Conservation (phyloP, 495 filamentous ascomycete species). For the Sphaerosporella brunnea region DNA sequence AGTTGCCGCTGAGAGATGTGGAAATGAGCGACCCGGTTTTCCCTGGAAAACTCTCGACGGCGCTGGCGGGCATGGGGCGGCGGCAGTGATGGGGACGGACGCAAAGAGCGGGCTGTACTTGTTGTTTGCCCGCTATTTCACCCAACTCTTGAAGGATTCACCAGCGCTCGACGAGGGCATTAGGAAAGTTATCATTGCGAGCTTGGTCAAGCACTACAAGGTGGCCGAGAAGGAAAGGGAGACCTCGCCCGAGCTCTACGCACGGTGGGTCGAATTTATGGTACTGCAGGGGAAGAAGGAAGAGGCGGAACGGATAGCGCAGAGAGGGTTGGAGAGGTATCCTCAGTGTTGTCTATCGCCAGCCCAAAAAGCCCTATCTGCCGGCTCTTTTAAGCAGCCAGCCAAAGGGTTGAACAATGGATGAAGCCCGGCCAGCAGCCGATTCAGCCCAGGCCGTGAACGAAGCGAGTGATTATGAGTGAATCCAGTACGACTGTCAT, state of each 20-base stretch:
- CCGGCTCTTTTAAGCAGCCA: too few species aligned
- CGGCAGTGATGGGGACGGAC: slow-evolving; percentile 29
- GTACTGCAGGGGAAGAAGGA: not conserved
- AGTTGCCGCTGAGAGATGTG: slow-evolving; percentile 49
- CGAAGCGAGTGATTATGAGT: too few species aligned
- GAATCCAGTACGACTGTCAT: too few species aligned
- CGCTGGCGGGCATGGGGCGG: slow-evolving; percentile 43
- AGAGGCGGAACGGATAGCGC: not conserved
- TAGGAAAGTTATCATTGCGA: slow-evolving; percentile 34
- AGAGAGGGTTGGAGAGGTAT: not conserved
- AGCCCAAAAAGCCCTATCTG: too few species aligned
- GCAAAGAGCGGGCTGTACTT: slow-evolving; percentile 33
- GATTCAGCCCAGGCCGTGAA: too few species aligned
- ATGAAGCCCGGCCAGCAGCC: too few species aligned
- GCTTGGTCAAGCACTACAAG: slow-evolving; percentile 13
- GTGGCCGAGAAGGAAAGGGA: slow-evolving; percentile 11
- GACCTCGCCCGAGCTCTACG: slow-evolving; percentile 10
- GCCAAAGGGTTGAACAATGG: too few species aligned
- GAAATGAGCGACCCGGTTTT: slow-evolving; percentile 47
- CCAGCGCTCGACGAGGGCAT: slow-evolving; percentile 49
- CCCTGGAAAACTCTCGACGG: slow-evolving; percentile 47
- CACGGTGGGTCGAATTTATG: slow-evolving; percentile 10
- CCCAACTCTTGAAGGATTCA: slow-evolving; percentile 32
- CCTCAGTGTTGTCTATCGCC: too few species aligned
- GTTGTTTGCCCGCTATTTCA: slow-evolving; percentile 43